Evolutionary conservation across 2,329 filamentous ascomycete genomes (phyloP), one percentile per base, ranked within the genome.

Genomic region (Aspergillus novofumigatus): DNA sequence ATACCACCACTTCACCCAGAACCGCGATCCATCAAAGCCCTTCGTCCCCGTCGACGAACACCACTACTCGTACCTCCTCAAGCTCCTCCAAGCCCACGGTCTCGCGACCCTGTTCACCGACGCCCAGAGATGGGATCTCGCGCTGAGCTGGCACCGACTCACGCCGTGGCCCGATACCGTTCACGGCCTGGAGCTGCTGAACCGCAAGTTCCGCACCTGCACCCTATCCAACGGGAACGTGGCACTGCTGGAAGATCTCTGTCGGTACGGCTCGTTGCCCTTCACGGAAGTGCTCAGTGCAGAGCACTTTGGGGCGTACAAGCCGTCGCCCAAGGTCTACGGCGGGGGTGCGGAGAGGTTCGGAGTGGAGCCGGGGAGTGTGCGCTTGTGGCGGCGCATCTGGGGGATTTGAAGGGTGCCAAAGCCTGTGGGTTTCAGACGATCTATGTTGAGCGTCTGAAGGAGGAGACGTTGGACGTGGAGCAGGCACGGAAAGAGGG

Each of bases 161-260:
- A 76, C 78, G 23, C 87, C 89, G 0, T 93, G 89, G 89, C 61
- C 78, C 0, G 90, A 93, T 68, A 75, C 75, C 17, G 72, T 78
- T 1, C 64, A 61, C 0, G 89, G 88, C 0, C 72, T 93, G 23
- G 68, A 72, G 1, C 70, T 76, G 49, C 73, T 92, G 26, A 83
- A 82, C 47, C 80, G 80, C 41, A 74, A 74, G 7, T 84, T 85
- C 67, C 73, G 77, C 49, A 90, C 87, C 0, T 80, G 83, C 44
- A 91, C 88, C 0, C 77, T 93, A 26, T 90, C 87, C 28, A 94
- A 94, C 69, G 90, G 88, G 38, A 93, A 92, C 69, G 68, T 79
- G 2, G 75, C 78, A 1, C 76, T 93, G n/a, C 77, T 93, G 47
- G 68, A 75, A 2, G 90, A 93, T 67, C 78, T 94, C 51, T 74